These are phyloP conservation scores for Hyphodiscus sp. DNA, from an alignment of 2,329 filamentous ascomycete species.

Conservation along the genomic window DNA sequence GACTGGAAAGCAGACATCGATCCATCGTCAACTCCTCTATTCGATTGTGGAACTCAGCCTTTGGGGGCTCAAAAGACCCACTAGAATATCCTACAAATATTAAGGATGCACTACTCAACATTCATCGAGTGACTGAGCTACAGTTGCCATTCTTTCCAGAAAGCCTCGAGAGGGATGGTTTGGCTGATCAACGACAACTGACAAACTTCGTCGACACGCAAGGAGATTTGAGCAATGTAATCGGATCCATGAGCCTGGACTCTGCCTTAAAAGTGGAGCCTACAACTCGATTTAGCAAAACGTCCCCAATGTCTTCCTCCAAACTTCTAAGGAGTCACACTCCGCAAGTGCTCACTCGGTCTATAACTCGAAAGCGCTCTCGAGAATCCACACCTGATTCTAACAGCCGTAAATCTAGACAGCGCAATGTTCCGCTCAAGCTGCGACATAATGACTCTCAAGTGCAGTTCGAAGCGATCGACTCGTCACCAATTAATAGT, in stretches of 20 bases:
- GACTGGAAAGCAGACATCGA: conserved; percentile 51
- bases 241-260: conserved; percentile 9
- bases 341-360: conserved; percentile 18
- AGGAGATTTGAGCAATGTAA: conserved; percentile 11
- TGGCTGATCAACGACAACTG: conserved; percentile 12
- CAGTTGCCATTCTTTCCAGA: conserved; percentile 41
- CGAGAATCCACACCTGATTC: conserved; percentile 29
- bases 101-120: conserved; percentile 52
- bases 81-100: conserved; percentile 61
- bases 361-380: conserved; percentile 15
- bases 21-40: conserved; percentile 49
- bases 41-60: conserved; percentile 63
- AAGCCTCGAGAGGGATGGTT: conserved; percentile 29
- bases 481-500: conserved; percentile 47
- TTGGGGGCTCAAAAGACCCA: conserved; percentile 47
- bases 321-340: conserved; percentile 10
- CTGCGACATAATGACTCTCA: conserved; percentile 78
- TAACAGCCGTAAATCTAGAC: conserved; percentile 29
- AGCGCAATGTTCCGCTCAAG: conserved; percentile 39
- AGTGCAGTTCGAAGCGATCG: conserved; percentile 66
- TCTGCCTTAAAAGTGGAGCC: conserved; percentile 6
- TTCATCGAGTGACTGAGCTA: conserved; percentile 50
- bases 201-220: conserved; percentile 36
- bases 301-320: neutral
- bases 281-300: neutral